phyloP scores from a whole-genome alignment of 169 alveolate genomes.

The Babesia divergens region DNA sequence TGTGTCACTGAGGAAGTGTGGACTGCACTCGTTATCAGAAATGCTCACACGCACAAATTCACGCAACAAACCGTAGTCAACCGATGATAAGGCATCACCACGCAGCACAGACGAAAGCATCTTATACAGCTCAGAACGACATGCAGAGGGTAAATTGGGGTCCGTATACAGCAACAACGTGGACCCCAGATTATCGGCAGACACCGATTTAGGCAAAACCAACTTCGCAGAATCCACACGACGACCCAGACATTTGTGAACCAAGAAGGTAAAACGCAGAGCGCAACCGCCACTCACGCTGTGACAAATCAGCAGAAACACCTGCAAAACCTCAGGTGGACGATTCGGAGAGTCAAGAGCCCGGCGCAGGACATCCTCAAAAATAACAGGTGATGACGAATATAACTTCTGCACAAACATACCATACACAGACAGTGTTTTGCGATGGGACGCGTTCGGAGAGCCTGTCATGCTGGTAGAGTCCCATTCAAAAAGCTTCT shows the following conservation, averaged over 20 bases:
- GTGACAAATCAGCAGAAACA: slow-evolving; percentile 22
- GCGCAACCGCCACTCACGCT: slow-evolving; percentile 26
- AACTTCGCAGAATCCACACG: neutral
- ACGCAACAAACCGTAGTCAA: neutral
- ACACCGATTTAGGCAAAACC: neutral
- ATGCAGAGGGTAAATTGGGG: slow-evolving; percentile 3
- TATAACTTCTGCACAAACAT: neutral
- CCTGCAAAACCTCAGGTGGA: slow-evolving; percentile 1
- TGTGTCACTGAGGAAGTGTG: neutral
- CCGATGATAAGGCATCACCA: neutral
- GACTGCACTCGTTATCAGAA: slow-evolving; percentile 1
- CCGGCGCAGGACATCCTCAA: slow-evolving; percentile 16
- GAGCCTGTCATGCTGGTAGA: neutral
- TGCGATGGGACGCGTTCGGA: neutral
- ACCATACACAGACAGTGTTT: neutral
- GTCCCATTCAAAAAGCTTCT: slow-evolving; percentile 17
- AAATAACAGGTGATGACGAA: neutral
- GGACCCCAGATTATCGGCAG: slow-evolving; percentile 11
- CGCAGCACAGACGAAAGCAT: slow-evolving; percentile 14
- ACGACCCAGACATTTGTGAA: slow-evolving; percentile 16
- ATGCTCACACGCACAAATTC: slow-evolving; percentile 28
- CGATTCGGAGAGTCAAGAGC: neutral
- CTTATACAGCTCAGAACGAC: slow-evolving; percentile 1
- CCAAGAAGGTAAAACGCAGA: slow-evolving; percentile 2
- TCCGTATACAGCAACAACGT: slow-evolving; percentile 13